A percentile compares a stretch with the other conserved stretches of the same genome.
Evolutionary conservation across 768 basidiomycete species (phyloP).

Genomic region (Naematelia encephala): DNA sequence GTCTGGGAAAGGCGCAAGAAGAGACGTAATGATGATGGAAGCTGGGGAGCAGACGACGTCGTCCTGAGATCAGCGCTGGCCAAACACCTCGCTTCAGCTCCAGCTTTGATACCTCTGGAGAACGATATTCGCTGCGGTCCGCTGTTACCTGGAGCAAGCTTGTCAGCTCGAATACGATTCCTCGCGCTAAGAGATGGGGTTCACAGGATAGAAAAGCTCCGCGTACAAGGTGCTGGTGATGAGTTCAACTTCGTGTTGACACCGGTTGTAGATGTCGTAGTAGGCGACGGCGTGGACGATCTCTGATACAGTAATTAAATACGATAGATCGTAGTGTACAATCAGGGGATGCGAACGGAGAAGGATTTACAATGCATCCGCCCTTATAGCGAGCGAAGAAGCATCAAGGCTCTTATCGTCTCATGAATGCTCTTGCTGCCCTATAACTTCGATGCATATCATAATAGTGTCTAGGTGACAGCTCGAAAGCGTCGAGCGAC

Average conservation of each 20-base stretch:
- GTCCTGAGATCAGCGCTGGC: conserved; percentile 24
- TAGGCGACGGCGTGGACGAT: conserved; percentile 17
- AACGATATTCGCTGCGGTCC: conserved; percentile 48
- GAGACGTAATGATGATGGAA: conserved; percentile 6
- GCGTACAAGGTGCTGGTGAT: conserved; percentile 28
- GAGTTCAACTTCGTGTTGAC: conserved; percentile 34
- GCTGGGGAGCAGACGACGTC: conserved; percentile 16
- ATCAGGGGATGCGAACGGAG: too few relatives aligned
- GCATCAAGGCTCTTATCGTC: too few relatives aligned
- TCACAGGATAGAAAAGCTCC: conserved; percentile 34
- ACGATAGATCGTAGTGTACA: too few relatives aligned
- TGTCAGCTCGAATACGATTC: conserved; percentile 36
- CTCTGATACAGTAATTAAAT: too few relatives aligned
- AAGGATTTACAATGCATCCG: too few relatives aligned
- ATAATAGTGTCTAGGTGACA: too few relatives aligned
- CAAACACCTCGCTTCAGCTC: conserved; percentile 20
- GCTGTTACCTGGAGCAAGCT: conserved; percentile 37
- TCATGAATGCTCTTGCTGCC: too few relatives aligned
- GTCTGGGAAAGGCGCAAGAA: conserved; percentile 11
- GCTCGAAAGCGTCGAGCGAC: too few relatives aligned
- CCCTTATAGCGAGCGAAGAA: too few relatives aligned
- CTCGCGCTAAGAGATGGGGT: conserved; percentile 41
- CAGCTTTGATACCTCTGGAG: conserved; percentile 44
- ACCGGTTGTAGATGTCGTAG: conserved; percentile 41
- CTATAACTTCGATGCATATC: too few relatives aligned